phyloP scores from a whole-genome alignment of 2,329 filamentous ascomycete genomes.

The Xylariaceae sp. region DNA sequence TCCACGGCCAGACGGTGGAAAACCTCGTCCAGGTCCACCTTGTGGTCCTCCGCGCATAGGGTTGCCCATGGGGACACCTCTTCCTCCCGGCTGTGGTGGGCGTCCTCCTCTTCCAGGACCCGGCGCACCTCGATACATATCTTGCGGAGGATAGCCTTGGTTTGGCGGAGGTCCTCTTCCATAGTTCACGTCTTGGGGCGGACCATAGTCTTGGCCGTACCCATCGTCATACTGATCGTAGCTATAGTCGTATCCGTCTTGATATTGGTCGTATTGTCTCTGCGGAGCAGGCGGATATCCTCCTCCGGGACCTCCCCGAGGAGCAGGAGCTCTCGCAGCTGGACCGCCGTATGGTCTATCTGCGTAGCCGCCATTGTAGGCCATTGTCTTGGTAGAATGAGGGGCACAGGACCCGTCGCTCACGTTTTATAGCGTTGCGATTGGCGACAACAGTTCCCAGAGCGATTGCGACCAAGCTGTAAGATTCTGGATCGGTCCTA shows the following conservation, averaged over 20 bases:
- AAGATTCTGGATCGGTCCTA: neutral
- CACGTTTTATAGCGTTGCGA: neutral
- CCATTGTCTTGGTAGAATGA: constrained; percentile 38
- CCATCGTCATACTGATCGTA: constrained; percentile 39
- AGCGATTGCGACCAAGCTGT: neutral
- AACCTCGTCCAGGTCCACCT: constrained; percentile 24
- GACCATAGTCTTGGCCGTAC: constrained; percentile 37
- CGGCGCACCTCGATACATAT: constrained; percentile 38
- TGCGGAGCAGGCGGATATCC: constrained; percentile 19
- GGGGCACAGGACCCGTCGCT: neutral
- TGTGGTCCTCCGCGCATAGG: constrained; percentile 37
- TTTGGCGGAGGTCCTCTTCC: constrained; percentile 37
- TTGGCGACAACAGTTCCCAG: too few species aligned
- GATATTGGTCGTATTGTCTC: constrained; percentile 40
- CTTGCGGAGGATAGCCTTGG: constrained; percentile 37
- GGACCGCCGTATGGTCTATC: constrained; percentile 45
- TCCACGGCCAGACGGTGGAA: constrained; percentile 22
- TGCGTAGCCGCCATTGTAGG: constrained; percentile 46
- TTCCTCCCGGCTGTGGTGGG: constrained; percentile 38
- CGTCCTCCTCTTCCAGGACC: constrained; percentile 37
- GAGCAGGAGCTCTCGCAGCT: constrained; percentile 32
- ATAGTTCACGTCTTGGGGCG: constrained; percentile 41
- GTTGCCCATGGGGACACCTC: constrained; percentile 43
- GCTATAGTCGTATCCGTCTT: constrained; percentile 42
- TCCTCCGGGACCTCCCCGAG: constrained; percentile 24